A percentile compares a stretch with the other conserved stretches of the same genome.
Evolutionary conservation across 306 rosid species (phyloP).

Genomic region (Senna tora): DNA sequence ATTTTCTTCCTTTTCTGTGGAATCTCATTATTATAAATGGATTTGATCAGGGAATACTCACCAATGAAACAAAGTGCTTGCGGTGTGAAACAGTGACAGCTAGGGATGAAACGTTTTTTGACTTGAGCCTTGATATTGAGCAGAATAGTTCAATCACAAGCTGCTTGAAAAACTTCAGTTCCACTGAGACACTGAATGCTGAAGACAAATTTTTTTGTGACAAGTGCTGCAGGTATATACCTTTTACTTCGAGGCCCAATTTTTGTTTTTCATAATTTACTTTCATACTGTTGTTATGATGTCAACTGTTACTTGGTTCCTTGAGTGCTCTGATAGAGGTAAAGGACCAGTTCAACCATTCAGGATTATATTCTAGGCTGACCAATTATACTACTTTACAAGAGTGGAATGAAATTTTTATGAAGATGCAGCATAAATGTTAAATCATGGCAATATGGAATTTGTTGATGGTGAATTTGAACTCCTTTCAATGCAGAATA

Average conservation of each 20-base stretch:
- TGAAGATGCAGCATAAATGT: constrained; percentile 19
- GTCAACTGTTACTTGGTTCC: constrained; percentile 4
- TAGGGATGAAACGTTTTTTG: constrained; percentile 92
- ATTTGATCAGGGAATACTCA: constrained; percentile 78
- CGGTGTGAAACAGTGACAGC: constrained; percentile 93
- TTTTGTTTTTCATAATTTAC: background rate
- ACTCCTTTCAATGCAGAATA: constrained; percentile 15
- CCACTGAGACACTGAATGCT: constrained; percentile 93
- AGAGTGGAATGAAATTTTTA: constrained; percentile 3
- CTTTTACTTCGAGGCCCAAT: background rate
- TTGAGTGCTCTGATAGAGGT: constrained; percentile 13
- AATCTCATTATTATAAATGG: constrained; percentile 43
- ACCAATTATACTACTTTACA: background rate
- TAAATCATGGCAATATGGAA: constrained; percentile 14
- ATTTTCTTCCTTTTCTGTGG: background rate
- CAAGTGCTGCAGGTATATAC: constrained; percentile 91
- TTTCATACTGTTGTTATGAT: constrained; percentile 1
- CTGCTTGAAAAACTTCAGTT: constrained; percentile 98
- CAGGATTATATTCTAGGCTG: background rate
- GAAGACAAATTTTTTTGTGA: constrained; percentile 98
- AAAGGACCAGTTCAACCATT: constrained; percentile 16
- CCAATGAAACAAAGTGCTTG: constrained; percentile 90
- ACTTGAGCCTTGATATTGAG: constrained; percentile 96
- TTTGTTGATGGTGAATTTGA: constrained; percentile 16
- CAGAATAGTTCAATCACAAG: constrained; percentile 98